These are phyloP conservation scores for Cryptosporidium viatorum DNA, from an alignment of 169 alveolate genomes.

Conservation along the genomic window DNA sequence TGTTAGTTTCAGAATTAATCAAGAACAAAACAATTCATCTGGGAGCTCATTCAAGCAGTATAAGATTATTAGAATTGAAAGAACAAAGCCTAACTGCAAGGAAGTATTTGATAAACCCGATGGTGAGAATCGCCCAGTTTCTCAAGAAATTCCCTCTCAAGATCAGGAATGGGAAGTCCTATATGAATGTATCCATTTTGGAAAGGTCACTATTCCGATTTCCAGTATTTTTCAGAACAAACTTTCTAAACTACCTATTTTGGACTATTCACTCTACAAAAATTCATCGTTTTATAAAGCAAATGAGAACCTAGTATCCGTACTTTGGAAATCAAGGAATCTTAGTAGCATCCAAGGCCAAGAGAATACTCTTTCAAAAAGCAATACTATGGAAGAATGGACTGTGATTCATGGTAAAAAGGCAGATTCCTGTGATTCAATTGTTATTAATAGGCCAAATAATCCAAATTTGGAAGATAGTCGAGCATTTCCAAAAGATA, in stretches of 20 bases:
- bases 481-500: background rate
- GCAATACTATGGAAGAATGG: constrained; percentile 23
- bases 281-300: background rate
- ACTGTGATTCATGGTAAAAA: constrained; percentile 24
- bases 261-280: background rate
- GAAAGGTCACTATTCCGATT: constrained; percentile 66
- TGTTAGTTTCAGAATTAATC: constrained; percentile 4
- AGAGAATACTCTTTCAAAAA: background rate
- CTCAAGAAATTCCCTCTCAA: background rate
- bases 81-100: constrained; percentile 22
- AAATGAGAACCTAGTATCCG: background rate
- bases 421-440: background rate
- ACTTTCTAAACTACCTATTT: constrained; percentile 17
- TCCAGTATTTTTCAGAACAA: background rate
- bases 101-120: background rate
- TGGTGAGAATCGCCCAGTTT: background rate
- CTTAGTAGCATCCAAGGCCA: background rate
- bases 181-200: constrained; percentile 66
- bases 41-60: constrained; percentile 55
- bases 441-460: background rate
- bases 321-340: background rate
- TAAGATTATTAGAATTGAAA: constrained; percentile 34
- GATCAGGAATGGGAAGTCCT: constrained; percentile 54
- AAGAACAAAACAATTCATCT: constrained; percentile 4
- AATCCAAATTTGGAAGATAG: background rate